phyloP scores from a whole-genome alignment of 257 asterid genomes.

The Verbascum thapsus region DNA sequence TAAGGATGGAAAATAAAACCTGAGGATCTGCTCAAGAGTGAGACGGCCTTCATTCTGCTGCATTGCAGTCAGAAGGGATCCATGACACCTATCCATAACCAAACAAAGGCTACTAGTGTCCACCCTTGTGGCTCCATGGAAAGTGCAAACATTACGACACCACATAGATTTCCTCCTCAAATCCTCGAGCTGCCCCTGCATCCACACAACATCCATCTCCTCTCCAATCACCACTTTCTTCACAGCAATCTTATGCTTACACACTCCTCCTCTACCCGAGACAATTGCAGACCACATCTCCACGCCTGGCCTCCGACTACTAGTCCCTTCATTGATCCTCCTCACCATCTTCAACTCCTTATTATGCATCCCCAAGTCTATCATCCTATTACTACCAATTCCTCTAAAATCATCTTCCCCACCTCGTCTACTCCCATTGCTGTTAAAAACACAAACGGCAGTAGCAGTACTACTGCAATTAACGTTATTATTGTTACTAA shows the following conservation, averaged over 20 bases:
- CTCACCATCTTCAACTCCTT: constrained; percentile 66
- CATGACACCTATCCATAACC: constrained; percentile 90
- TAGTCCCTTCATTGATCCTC: constrained; percentile 72
- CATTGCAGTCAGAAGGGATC: constrained; percentile 87
- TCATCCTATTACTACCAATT: no score
- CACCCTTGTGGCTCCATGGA: constrained; percentile 77
- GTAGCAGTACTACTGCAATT: constrained; percentile 34
- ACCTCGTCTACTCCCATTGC: constrained; percentile 40
- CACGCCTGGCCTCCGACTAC: constrained; percentile 50
- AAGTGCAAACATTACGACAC: constrained; percentile 94
- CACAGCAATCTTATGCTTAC: constrained; percentile 81
- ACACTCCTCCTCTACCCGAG: constrained; percentile 47
- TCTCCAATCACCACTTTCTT: constrained; percentile 74
- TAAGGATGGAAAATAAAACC: constrained; percentile 43
- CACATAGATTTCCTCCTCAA: constrained; percentile 85
- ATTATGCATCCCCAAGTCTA: constrained; percentile 72
- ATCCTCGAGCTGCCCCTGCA: constrained; percentile 86
- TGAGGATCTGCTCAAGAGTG: constrained; percentile 94
- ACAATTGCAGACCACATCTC: constrained; percentile 78
- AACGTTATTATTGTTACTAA: constrained; percentile 19
- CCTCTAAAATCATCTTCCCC: constrained; percentile 45
- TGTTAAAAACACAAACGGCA: constrained; percentile 30
- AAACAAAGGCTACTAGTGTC: constrained; percentile 65
- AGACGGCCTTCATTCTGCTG: constrained; percentile 87
- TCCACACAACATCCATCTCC: constrained; percentile 78